phyloP scores from a whole-genome alignment of 352 stramenopile species.

The Phytopythium cucurbitacearum region DNA sequence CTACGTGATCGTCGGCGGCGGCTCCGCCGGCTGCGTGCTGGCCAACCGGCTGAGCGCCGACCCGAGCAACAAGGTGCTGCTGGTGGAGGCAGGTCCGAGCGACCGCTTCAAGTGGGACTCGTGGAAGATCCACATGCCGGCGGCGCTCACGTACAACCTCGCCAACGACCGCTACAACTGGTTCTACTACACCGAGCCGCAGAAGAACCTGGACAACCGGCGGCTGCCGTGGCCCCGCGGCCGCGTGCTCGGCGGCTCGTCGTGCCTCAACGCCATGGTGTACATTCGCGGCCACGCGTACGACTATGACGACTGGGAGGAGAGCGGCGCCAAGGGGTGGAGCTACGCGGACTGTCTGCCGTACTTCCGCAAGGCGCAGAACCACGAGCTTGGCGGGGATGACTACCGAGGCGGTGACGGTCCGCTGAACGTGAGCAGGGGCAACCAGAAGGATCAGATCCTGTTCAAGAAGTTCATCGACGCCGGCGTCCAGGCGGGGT shows the following conservation, averaged over 20 bases:
- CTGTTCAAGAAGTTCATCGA: slow-evolving; percentile 90
- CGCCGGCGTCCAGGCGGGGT: slow-evolving; percentile 78
- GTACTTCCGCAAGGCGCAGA: slow-evolving; percentile 78
- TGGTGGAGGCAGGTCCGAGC: slow-evolving; percentile 83
- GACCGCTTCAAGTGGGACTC: slow-evolving; percentile 65
- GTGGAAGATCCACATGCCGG: slow-evolving; percentile 76
- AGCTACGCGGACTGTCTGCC: slow-evolving; percentile 66
- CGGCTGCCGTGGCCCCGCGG: slow-evolving; percentile 64
- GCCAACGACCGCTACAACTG: slow-evolving; percentile 74
- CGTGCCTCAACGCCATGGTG: slow-evolving; percentile 77
- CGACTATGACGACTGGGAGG: slow-evolving; percentile 71
- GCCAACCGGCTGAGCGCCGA: slow-evolving; percentile 75
- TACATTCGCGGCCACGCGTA: slow-evolving; percentile 71
- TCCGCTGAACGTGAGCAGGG: slow-evolving; percentile 55
- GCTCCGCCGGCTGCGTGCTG: slow-evolving; percentile 82
- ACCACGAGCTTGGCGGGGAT: slow-evolving; percentile 44
- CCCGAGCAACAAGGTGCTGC: slow-evolving; percentile 56
- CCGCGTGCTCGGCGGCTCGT: slow-evolving; percentile 72
- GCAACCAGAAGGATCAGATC: slow-evolving; percentile 75
- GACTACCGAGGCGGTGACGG: slow-evolving; percentile 57
- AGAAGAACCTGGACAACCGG: slow-evolving; percentile 62
- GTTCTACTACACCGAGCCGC: slow-evolving; percentile 64
- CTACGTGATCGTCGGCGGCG: slow-evolving; percentile 86
- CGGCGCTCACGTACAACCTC: slow-evolving; percentile 66
- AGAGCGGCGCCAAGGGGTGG: slow-evolving; percentile 46